A percentile compares a stretch with the other conserved stretches of the same genome.
phyloP scores from a whole-genome alignment of 306 rosid species.

The Vigna angularis region DNA sequence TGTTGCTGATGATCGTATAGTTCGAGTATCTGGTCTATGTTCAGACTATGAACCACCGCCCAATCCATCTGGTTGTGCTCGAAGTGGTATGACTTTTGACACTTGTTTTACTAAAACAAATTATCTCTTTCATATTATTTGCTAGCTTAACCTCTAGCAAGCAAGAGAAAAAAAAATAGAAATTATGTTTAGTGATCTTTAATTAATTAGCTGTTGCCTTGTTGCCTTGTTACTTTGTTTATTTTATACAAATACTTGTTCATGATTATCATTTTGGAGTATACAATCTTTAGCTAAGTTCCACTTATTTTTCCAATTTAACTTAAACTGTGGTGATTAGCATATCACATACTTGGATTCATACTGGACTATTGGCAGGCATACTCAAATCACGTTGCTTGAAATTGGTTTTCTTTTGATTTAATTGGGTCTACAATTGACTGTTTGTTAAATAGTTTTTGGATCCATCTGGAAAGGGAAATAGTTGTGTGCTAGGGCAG shows the following conservation, averaged over 20 bases:
- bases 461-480: slow-evolving; percentile 13
- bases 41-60: slow-evolving; percentile 84
- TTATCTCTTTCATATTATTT: slow-evolving; percentile 31
- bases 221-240: background rate
- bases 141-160: slow-evolving; percentile 27
- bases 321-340: slow-evolving; percentile 17
- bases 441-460: background rate
- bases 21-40: slow-evolving; percentile 64
- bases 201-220: slow-evolving; percentile 14
- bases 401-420: background rate
- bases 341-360: background rate
- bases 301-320: slow-evolving; percentile 8
- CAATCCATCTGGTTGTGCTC: slow-evolving; percentile 98
- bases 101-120: slow-evolving; percentile 12
- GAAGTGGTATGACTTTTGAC: slow-evolving; percentile 70
- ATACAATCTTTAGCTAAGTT: background rate
- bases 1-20: slow-evolving; percentile 75
- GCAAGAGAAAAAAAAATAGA: background rate
- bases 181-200: background rate
- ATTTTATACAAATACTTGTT: slow-evolving; percentile 8
- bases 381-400: slow-evolving; percentile 11
- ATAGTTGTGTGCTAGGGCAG: slow-evolving; percentile 35
- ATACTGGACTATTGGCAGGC: background rate
- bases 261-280: slow-evolving; percentile 4
- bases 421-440: slow-evolving; percentile 20